Evolutionary conservation across 768 basidiomycete species (phyloP).

Genomic region (Rhodotorula paludigena): DNA sequence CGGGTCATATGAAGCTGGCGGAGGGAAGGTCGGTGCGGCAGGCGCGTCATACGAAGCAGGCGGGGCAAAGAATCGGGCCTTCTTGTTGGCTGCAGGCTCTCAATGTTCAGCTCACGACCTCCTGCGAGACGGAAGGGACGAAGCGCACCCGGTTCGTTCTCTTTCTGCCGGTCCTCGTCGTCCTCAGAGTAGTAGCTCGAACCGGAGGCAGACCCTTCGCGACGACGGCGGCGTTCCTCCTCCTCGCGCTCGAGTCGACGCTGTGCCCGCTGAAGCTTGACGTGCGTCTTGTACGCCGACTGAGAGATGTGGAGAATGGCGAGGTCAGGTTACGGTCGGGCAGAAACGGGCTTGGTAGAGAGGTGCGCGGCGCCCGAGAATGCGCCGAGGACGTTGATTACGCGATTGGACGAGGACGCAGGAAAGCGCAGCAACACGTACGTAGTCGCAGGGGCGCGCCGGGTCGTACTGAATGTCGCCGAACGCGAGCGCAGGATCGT

Average conservation of each 20-base stretch:
- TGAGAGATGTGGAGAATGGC: background rate
- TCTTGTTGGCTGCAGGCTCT: conserved; percentile 21
- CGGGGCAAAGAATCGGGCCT: conserved; percentile 33
- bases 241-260: conserved; percentile 29
- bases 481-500: conserved; percentile 32
- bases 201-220: conserved; percentile 5
- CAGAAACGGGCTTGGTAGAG: background rate
- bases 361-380: background rate
- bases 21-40: conserved; percentile 1
- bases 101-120: background rate
- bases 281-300: conserved; percentile 36
- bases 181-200: conserved; percentile 36
- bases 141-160: conserved; percentile 3
- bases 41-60: conserved; percentile 27
- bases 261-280: conserved; percentile 17
- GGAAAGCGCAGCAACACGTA: background rate
- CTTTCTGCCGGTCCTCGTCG: conserved; percentile 12
- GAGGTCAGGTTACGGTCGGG: background rate
- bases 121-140: no score
- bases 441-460: conserved; percentile 37
- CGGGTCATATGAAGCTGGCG: background rate
- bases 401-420: no score
- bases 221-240: conserved; percentile 19
- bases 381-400: no score
- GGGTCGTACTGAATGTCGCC: conserved; percentile 33